These are phyloP conservation scores for Bonia amplexicaulis DNA, from an alignment of 176 grass and related monocot genomes.

Conservation along the genomic window DNA sequence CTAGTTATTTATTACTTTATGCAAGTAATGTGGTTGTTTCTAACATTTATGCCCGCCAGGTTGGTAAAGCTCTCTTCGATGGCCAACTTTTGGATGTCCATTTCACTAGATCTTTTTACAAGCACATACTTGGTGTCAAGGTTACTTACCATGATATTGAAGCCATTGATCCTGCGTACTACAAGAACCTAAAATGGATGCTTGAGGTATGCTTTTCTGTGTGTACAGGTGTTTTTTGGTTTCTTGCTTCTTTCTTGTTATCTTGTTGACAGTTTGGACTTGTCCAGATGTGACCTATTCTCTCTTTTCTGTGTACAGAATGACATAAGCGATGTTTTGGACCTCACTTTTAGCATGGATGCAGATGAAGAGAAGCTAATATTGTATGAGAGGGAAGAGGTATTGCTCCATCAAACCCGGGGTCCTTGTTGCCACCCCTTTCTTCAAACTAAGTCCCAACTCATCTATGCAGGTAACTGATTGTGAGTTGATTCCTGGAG, in stretches of 20 bases:
- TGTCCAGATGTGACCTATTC: slow-evolving; percentile 22
- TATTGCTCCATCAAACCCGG: no score
- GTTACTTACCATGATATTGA: slow-evolving; percentile 99
- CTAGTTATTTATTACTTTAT: slow-evolving; percentile 11
- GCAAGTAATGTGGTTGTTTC: slow-evolving; percentile 1
- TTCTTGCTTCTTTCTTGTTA: neutral
- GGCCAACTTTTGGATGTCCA: slow-evolving; percentile 93
- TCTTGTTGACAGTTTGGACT: neutral
- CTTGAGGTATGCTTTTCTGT: slow-evolving; percentile 66
- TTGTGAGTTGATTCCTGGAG: slow-evolving; percentile 95
- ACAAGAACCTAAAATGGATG: slow-evolving; percentile 98
- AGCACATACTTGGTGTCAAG: slow-evolving; percentile 96
- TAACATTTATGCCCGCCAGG: slow-evolving; percentile 39
- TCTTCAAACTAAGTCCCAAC: neutral
- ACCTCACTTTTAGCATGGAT: slow-evolving; percentile 95
- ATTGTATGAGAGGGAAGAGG: slow-evolving; percentile 90
- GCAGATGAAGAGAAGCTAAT: slow-evolving; percentile 97
- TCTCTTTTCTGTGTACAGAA: slow-evolving; percentile 55
- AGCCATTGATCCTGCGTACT: slow-evolving; percentile 96
- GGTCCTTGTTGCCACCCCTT: no score
- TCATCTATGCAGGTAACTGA: slow-evolving; percentile 79
- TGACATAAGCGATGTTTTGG: slow-evolving; percentile 91
- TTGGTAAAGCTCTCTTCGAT: slow-evolving; percentile 99
- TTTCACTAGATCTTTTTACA: slow-evolving; percentile 99
- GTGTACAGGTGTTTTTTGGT: neutral